Conservation (phyloP, 2,329 filamentous ascomycete genomes). For the Boeremia exigua region DNA sequence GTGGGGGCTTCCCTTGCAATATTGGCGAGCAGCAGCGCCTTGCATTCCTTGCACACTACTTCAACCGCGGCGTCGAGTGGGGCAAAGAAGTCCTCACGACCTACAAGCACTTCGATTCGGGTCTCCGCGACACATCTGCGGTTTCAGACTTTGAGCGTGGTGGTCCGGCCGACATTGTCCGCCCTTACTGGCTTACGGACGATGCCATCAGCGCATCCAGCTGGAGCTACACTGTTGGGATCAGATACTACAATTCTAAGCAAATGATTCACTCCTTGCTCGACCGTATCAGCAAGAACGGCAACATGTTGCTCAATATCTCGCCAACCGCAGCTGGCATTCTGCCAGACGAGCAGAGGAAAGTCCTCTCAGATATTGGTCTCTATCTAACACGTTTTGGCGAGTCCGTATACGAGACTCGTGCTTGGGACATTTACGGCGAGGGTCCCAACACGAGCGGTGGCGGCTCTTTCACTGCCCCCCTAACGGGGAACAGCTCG, state of each 20-base stretch:
- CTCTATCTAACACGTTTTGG: not conserved
- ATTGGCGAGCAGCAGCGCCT: not conserved
- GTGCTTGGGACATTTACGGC: not conserved
- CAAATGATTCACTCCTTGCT: conserved; percentile 3
- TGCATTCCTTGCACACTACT: not conserved
- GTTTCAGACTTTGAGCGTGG: not conserved
- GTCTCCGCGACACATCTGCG: not conserved
- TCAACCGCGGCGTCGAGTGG: not conserved
- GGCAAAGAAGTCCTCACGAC: not conserved
- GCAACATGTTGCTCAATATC: conserved; percentile 3
- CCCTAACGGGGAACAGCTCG: not conserved
- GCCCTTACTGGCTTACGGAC: not conserved
- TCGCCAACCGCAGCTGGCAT: not conserved
- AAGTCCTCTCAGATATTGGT: not conserved
- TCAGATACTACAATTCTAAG: not conserved
- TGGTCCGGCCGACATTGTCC: not conserved
- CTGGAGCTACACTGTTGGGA: not conserved
- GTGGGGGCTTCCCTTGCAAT: not conserved
- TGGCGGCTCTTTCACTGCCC: not conserved
- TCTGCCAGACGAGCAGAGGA: not conserved
- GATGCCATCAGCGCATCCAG: not conserved
- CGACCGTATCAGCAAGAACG: not conserved
- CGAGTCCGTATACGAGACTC: not conserved
- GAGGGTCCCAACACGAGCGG: not conserved
- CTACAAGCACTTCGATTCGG: not conserved